Base-by-base conservation (phyloP, 139 green algal genomes). In the Micromonas commoda region DNA sequence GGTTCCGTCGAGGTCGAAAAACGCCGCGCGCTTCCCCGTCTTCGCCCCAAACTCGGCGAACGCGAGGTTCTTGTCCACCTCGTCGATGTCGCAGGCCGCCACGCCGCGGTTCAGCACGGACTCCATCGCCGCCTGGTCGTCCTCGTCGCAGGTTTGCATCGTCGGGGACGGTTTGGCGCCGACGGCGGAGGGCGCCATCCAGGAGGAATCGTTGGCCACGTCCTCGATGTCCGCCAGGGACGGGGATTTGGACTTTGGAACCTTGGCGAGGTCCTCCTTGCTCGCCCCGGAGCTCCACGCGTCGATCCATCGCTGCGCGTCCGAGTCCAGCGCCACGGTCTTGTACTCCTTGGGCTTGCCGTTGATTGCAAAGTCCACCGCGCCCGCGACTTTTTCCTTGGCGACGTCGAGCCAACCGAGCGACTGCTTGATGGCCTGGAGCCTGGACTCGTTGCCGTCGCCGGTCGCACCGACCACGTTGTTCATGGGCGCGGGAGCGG, bases 1-100 rank as follows among this genome's bases (percentile, higher is more conserved):
- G 0, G 81, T 85, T 9, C 81, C 81, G 54, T 85, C 81, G 53
- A 85, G 78, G 57, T 85, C 81, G 63, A 85, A 85, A 28, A 85
- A 85, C 5, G 68, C 37, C 68, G n/a, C 68, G 68, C 38, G 37
- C 68, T 9, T 38, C 26, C 6, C n/a, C 68, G 68, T 69, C 13
- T 76, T 6, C 9, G 16, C 9, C 13, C 68, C 45, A 16, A 9
- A 23, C 45, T 57, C 9, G 45, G 16, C 45, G 9, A 9, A 57
- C 45, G 9, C 45, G 45, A 57, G 45, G 9, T 57, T 57, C 9
- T 9, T 23, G 9, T 57, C 16, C 9, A 57, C 9, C 45, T 57
- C 45, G 9, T 9, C 45, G 45, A 57, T n/a, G n/a, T n/a, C n/a
- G n/a, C n/a, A n/a, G n/a, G n/a, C n/a, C n/a, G n/a, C n/a, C n/a